Conservation (phyloP, 257 asterid genomes). For the Plectranthus barbatus region DNA sequence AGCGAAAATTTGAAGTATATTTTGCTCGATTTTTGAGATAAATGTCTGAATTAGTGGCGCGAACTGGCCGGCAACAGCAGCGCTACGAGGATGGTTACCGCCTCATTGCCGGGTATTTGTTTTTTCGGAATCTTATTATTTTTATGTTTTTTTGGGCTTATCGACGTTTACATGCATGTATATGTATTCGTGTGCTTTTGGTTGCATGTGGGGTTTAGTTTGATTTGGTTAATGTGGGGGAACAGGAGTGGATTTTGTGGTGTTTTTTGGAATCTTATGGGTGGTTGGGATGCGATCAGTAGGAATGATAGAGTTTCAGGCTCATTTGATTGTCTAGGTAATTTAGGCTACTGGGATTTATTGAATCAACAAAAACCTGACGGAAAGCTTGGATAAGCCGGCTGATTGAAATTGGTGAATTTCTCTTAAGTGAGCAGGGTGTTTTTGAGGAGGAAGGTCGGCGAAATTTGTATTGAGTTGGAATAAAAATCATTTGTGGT, state of each 20-base stretch:
- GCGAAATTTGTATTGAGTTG: not conserved
- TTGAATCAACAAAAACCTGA: not conserved
- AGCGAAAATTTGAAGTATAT: not conserved
- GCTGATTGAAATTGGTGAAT: not conserved
- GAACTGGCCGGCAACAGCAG: slow-evolving; percentile 87
- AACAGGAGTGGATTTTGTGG: slow-evolving; percentile 15
- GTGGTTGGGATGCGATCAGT: not conserved
- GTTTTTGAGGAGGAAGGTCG: not conserved
- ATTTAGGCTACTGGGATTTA: slow-evolving; percentile 8
- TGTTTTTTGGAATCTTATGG: slow-evolving; percentile 7
- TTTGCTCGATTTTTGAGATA: slow-evolving; percentile 14
- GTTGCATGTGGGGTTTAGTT: slow-evolving; percentile 19
- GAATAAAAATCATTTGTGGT: too few species aligned
- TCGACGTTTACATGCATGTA: slow-evolving; percentile 25
- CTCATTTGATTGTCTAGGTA: slow-evolving; percentile 6
- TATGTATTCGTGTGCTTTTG: slow-evolving; percentile 16
- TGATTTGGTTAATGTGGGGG: slow-evolving; percentile 16
- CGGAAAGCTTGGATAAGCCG: not conserved
- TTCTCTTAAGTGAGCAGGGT: slow-evolving; percentile 5
- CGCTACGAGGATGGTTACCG: slow-evolving; percentile 79
- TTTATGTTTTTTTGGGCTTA: not conserved
- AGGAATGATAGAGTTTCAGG: not conserved
- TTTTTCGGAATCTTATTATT: not conserved
- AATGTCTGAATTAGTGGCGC: slow-evolving; percentile 93
- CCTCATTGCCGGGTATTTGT: slow-evolving; percentile 70